Conservation (phyloP, 2,329 filamentous ascomycete genomes). For the Botrytis pseudocinerea region DNA sequence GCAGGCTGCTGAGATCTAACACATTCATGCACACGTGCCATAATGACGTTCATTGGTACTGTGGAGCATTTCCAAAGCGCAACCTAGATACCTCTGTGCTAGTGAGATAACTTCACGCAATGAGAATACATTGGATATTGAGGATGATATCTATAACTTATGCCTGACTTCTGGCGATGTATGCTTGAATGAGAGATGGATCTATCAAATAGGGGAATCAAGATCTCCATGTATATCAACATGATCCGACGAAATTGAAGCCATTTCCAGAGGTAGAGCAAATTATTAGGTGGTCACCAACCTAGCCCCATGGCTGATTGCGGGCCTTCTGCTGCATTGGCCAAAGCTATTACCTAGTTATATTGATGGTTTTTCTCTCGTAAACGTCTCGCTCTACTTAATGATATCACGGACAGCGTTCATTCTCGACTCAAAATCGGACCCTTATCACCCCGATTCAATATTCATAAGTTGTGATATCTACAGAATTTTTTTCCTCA, state of each 20-base stretch:
- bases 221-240: not conserved
- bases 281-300: not conserved
- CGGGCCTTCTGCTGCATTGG: not conserved
- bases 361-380: not conserved
- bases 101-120: not conserved
- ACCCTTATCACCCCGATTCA: not conserved
- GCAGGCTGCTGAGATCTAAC: not conserved
- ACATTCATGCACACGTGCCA: not conserved
- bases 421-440: not conserved
- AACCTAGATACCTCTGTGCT: not conserved
- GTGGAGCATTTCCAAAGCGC: not conserved
- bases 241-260: not conserved
- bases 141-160: too few species aligned
- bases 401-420: not conserved
- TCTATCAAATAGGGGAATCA: not conserved
- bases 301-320: not conserved
- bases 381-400: not conserved
- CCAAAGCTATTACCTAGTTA: not conserved
- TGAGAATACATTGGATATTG: not conserved
- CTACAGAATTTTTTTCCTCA: not conserved
- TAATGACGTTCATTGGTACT: not conserved
- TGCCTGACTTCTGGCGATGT: not conserved
- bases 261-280: not conserved
- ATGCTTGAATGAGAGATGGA: not conserved
- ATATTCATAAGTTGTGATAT: not conserved